Conservation (phyloP, 2,329 filamentous ascomycete species). For the Trichoderma sp. region DNA sequence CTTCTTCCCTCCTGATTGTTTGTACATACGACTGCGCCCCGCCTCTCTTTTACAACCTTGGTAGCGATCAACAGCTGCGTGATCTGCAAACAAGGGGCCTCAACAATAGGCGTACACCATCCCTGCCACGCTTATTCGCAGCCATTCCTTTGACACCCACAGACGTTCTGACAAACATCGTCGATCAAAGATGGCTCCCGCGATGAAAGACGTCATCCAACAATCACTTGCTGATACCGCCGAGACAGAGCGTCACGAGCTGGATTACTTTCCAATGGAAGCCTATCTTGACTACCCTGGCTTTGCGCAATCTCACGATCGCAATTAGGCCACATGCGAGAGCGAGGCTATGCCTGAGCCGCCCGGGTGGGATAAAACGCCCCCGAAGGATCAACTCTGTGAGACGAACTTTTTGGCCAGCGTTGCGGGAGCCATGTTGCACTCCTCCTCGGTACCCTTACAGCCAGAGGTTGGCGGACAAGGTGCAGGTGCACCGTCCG, state of each 20-base stretch:
- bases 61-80: not conserved
- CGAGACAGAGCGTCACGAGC: conserved; percentile 11
- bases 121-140: not conserved
- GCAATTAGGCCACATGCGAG: not conserved
- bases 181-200: not conserved
- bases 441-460: not conserved
- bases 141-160: not conserved
- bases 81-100: not conserved
- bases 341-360: not conserved
- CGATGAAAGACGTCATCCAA: conserved; percentile 16
- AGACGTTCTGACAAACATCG: not conserved
- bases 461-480: not conserved
- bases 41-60: not conserved
- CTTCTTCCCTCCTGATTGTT: not conserved
- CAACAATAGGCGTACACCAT: not conserved
- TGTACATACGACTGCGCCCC: not conserved
- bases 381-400: not conserved
- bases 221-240: conserved; percentile 6
- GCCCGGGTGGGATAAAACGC: not conserved
- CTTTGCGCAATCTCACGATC: conserved; percentile 2
- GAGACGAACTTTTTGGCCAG: not conserved
- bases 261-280: not conserved
- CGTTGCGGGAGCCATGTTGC: not conserved
- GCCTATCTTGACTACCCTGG: not conserved
- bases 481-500: not conserved